These are phyloP conservation scores for Calonectria fujianensis DNA, from an alignment of 2,329 filamentous ascomycete genomes.

Conservation along the genomic window DNA sequence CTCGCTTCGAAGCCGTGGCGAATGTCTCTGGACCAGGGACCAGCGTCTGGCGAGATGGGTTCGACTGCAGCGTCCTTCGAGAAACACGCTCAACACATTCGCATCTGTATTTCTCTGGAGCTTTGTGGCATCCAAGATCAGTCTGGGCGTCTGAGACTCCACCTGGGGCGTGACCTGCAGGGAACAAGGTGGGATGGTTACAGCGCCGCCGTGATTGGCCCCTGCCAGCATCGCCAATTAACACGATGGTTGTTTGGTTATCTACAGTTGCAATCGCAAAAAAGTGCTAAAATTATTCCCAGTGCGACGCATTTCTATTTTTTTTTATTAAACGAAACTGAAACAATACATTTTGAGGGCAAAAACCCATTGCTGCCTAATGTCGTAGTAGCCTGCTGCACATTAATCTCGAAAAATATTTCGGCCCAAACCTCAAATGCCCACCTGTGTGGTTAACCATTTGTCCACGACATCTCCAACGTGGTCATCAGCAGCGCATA, in stretches of 20 bases:
- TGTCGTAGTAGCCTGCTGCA: background rate
- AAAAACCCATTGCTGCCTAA: background rate
- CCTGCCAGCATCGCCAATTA: conserved; percentile 23
- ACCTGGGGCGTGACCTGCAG: conserved; percentile 27
- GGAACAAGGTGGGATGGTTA: conserved; percentile 29
- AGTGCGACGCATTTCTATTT: background rate
- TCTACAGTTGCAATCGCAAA: background rate
- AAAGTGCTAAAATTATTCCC: background rate
- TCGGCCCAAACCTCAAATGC: conserved; percentile 1
- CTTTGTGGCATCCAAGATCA: conserved; percentile 24
- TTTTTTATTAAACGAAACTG: background rate
- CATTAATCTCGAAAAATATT: background rate
- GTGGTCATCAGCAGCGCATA: background rate
- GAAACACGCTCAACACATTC: conserved; percentile 8
- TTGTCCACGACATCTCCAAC: background rate
- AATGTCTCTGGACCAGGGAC: conserved; percentile 16
- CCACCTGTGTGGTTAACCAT: background rate
- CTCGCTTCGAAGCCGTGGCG: conserved; percentile 7
- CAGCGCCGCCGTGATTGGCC: conserved; percentile 25
- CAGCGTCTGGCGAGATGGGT: conserved; percentile 7
- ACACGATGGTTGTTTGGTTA: conserved; percentile 23
- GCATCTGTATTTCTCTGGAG: conserved; percentile 4
- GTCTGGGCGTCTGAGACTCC: conserved; percentile 27
- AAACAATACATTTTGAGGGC: background rate
- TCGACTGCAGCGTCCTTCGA: background rate